These are phyloP conservation scores for Pachyrhizus erosus DNA, from an alignment of 306 rosid genomes.

Conservation along the genomic window DNA sequence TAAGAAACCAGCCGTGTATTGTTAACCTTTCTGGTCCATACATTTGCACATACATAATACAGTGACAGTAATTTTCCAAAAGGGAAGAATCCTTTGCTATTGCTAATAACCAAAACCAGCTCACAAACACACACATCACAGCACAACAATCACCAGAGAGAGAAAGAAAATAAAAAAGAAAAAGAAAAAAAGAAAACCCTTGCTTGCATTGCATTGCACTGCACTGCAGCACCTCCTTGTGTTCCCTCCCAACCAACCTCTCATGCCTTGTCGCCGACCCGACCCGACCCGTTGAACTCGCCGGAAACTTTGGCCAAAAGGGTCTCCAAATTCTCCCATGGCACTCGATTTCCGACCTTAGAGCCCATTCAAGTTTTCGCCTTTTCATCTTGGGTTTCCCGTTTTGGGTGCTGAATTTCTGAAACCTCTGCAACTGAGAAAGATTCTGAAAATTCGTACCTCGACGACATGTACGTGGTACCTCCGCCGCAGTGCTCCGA, in stretches of 20 bases:
- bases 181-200: slow-evolving; percentile 12
- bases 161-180: neutral
- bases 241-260: slow-evolving; percentile 38
- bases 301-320: slow-evolving; percentile 41
- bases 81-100: slow-evolving; percentile 24
- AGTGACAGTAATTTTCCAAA: slow-evolving; percentile 33
- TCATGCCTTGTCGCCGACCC: slow-evolving; percentile 46
- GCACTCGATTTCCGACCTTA: slow-evolving; percentile 38
- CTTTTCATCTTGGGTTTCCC: neutral
- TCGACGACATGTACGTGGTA: slow-evolving; percentile 75
- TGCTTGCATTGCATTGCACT: slow-evolving; percentile 30
- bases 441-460: neutral
- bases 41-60: neutral
- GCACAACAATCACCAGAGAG: neutral
- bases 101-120: slow-evolving; percentile 46
- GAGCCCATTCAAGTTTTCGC: slow-evolving; percentile 39
- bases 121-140: slow-evolving; percentile 33
- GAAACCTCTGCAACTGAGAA: slow-evolving; percentile 24
- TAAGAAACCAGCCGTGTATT: neutral
- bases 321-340: slow-evolving; percentile 35
- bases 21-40: neutral
- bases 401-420: neutral
- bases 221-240: slow-evolving; percentile 31
- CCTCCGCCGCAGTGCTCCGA: slow-evolving; percentile 94
- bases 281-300: slow-evolving; percentile 41